phyloP scores from a whole-genome alignment of 169 alveolate genomes.

The Eimeria tenella region DNA sequence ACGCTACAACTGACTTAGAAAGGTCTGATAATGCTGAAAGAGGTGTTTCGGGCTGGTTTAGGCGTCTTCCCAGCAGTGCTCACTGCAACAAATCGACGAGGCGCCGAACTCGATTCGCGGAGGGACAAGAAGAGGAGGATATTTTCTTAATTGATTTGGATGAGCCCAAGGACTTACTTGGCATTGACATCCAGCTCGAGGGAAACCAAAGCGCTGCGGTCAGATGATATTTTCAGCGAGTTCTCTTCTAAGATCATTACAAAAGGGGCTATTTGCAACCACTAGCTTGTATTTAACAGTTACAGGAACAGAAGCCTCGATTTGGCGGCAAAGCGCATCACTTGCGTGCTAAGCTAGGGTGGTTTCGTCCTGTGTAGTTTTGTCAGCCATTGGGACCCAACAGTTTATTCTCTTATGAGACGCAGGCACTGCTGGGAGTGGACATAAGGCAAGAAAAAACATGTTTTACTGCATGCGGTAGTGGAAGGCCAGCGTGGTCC shows the following conservation, averaged over 20 bases:
- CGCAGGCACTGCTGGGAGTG: slow-evolving; percentile 31
- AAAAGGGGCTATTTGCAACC: too few relatives aligned
- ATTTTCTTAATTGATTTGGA: slow-evolving; percentile 18
- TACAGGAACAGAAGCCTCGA: too few relatives aligned
- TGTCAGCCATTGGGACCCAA: too few relatives aligned
- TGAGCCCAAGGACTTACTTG: slow-evolving; percentile 14
- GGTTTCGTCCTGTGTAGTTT: too few relatives aligned
- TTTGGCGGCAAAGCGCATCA: too few relatives aligned
- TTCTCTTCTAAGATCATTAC: too few relatives aligned
- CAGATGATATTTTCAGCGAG: neutral
- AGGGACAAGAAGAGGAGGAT: neutral
- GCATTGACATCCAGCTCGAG: slow-evolving; percentile 41
- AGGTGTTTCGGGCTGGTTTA: slow-evolving; percentile 55
- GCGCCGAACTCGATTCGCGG: neutral
- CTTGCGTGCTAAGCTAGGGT: too few relatives aligned
- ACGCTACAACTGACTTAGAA: slow-evolving; percentile 25
- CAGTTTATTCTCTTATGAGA: neutral
- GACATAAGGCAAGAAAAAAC: neutral
- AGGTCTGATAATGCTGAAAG: neutral
- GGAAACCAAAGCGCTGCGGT: slow-evolving; percentile 32
- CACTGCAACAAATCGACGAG: neutral
- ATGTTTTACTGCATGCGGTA: slow-evolving; percentile 1
- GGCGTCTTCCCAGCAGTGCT: neutral
- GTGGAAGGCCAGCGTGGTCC: slow-evolving; percentile 22
- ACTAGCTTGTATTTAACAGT: too few relatives aligned